Conservation (phyloP, 805 yeast species). For the Candida lessepsii region DNA sequence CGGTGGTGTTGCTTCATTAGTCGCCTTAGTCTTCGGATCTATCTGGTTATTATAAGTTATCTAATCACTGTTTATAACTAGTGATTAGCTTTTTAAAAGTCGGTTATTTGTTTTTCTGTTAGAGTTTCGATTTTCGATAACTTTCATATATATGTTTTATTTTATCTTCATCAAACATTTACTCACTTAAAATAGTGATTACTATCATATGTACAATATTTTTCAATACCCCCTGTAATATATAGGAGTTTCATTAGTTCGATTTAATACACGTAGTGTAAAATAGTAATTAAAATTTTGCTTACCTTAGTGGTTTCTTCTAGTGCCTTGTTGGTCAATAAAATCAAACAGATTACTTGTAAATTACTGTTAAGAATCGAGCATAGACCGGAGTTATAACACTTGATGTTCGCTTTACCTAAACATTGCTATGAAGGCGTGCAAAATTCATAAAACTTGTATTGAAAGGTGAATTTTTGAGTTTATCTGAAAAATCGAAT, state of each 20-base stretch:
- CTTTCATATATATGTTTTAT: constrained; percentile 5
- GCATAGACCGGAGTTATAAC: too few species aligned
- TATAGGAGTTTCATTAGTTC: constrained; percentile 7
- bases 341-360: too few species aligned
- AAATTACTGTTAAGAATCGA: too few species aligned
- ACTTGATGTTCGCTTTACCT: too few species aligned
- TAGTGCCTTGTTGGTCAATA: too few species aligned
- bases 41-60: constrained; percentile 14
- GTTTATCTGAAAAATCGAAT: too few species aligned
- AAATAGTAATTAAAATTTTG: too few species aligned
- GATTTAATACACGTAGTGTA: constrained; percentile 2
- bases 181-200: background rate
- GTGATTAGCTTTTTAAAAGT: constrained; percentile 6
- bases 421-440: too few species aligned
- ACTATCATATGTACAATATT: constrained; percentile 6
- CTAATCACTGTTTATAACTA: constrained; percentile 8
- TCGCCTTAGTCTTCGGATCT: constrained; percentile 37
- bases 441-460: too few species aligned
- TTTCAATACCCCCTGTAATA: constrained; percentile 6
- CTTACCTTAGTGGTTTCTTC: too few species aligned
- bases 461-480: too few species aligned
- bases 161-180: constrained; percentile 6
- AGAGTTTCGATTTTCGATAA: constrained; percentile 7
- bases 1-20: constrained; percentile 30
- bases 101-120: constrained; percentile 7